Evolutionary conservation across 352 stramenopile genomes (phyloP).

Genomic region (Phytophthora vignae): DNA sequence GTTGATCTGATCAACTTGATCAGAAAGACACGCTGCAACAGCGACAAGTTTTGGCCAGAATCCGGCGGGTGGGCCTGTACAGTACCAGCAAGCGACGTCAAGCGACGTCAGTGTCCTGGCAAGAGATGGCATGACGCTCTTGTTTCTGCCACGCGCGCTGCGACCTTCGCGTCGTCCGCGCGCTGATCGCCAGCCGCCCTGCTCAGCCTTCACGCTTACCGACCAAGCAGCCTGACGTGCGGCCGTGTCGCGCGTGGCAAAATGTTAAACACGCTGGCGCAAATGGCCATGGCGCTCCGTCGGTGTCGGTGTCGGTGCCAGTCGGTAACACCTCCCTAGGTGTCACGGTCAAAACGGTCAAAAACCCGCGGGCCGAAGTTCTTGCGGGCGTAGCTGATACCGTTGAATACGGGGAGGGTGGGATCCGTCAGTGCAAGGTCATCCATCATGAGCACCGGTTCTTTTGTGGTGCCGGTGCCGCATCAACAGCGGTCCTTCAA

Average conservation of each 20-base stretch:
- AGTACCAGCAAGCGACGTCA: constrained; percentile 1
- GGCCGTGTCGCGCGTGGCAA: constrained; percentile 9
- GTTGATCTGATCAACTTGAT: too few relatives aligned
- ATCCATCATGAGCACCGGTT: too few relatives aligned
- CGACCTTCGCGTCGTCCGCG: background rate
- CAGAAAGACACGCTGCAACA: constrained; percentile 16
- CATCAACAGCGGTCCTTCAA: constrained; percentile 29
- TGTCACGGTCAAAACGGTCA: background rate
- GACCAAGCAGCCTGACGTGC: constrained; percentile 25
- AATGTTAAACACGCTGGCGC: constrained; percentile 18
- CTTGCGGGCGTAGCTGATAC: constrained; percentile 7
- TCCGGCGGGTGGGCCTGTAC: constrained; percentile 10
- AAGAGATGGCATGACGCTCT: constrained; percentile 16
- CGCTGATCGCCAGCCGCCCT: constrained; percentile 21
- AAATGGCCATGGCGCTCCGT: background rate
- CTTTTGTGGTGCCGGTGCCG: background rate
- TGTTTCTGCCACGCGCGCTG: constrained; percentile 26
- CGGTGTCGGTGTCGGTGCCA: background rate
- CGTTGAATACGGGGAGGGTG: background rate
- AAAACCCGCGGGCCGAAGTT: constrained; percentile 5
- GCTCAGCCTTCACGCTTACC: background rate
- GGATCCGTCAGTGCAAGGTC: background rate
- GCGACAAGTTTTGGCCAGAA: constrained; percentile 21
- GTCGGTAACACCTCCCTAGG: background rate
- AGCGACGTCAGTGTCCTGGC: constrained; percentile 11